Conservation (phyloP, 2,329 filamentous ascomycete genomes). For the Seiridium cupressi region DNA sequence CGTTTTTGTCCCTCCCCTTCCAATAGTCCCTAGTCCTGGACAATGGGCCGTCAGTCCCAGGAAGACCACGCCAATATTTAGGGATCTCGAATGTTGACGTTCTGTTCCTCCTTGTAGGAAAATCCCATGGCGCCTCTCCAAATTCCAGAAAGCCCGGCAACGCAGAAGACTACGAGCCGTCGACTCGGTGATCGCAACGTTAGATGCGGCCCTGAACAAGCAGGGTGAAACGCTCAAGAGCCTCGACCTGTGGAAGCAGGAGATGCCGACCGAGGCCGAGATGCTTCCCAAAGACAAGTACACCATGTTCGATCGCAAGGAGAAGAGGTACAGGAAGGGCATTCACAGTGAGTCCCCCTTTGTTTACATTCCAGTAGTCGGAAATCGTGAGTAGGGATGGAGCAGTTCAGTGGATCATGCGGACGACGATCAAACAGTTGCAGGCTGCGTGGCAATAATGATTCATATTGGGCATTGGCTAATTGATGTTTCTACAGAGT, state of each 20-base stretch:
- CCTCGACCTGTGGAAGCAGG: constrained; percentile 85
- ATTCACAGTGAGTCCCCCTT: constrained; percentile 77
- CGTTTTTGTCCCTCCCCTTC: constrained; percentile 11
- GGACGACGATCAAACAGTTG: no score
- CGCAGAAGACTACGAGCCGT: constrained; percentile 80
- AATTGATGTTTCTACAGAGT: constrained; percentile 49
- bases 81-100: neutral
- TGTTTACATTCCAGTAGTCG: neutral
- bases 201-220: constrained; percentile 75
- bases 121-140: constrained; percentile 92
- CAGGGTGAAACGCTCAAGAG: constrained; percentile 71
- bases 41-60: neutral
- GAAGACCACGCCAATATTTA: neutral
- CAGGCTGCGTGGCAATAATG: no score
- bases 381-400: no score
- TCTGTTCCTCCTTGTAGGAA: constrained; percentile 61
- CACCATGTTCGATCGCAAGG: constrained; percentile 95
- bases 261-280: constrained; percentile 94
- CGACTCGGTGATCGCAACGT: constrained; percentile 79
- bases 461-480: constrained; percentile 3
- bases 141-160: constrained; percentile 86
- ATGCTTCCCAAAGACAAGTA: constrained; percentile 98
- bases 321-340: constrained; percentile 92
- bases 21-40: neutral
- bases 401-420: no score